Evolutionary conservation across 176 grass and related monocot species (phyloP).

Genomic region (Oropetium thomaeum): DNA sequence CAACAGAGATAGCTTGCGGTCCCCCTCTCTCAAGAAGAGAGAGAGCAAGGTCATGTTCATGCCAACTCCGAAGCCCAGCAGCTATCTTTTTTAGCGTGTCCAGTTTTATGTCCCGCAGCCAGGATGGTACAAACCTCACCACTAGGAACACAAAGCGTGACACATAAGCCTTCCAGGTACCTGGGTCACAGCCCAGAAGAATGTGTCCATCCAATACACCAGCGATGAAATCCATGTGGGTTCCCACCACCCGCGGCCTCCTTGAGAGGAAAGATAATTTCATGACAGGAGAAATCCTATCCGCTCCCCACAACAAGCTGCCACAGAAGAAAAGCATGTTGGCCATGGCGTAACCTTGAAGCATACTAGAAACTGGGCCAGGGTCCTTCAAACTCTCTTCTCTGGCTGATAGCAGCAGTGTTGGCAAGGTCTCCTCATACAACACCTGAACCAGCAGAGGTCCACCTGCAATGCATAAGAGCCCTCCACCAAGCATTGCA

Average conservation of each 20-base stretch:
- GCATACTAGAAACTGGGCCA: slow-evolving; percentile 51
- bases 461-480: slow-evolving; percentile 85
- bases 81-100: slow-evolving; percentile 73
- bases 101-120: slow-evolving; percentile 69
- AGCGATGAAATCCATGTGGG: slow-evolving; percentile 92
- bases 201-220: slow-evolving; percentile 76
- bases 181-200: slow-evolving; percentile 72
- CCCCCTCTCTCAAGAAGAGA: slow-evolving; percentile 79
- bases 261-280: slow-evolving; percentile 61
- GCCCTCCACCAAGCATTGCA: slow-evolving; percentile 69
- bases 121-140: slow-evolving; percentile 80
- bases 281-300: slow-evolving; percentile 35
- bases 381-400: slow-evolving; percentile 47
- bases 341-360: slow-evolving; percentile 86
- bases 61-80: slow-evolving; percentile 61
- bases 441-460: slow-evolving; percentile 70
- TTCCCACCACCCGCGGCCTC: slow-evolving; percentile 63
- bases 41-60: slow-evolving; percentile 71
- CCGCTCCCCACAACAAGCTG: slow-evolving; percentile 68
- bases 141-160: slow-evolving; percentile 68
- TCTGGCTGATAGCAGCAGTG: slow-evolving; percentile 62
- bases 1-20: slow-evolving; percentile 38
- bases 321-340: slow-evolving; percentile 85
- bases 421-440: slow-evolving; percentile 89
- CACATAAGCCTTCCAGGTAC: slow-evolving; percentile 84